Evolutionary conservation across 2,329 filamentous ascomycete species (phyloP).

Genomic region (Fusarium sambucinum): DNA sequence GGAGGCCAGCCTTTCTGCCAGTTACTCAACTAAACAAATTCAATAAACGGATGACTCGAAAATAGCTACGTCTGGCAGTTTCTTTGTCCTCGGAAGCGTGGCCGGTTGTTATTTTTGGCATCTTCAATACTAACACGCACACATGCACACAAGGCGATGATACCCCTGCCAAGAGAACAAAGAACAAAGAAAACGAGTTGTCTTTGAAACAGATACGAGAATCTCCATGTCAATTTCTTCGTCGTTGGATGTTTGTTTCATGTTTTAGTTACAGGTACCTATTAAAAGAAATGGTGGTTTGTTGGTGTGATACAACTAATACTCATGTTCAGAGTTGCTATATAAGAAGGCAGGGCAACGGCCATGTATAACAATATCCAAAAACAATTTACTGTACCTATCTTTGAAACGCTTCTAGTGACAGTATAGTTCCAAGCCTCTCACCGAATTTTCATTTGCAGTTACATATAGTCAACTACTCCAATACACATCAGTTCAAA

Average conservation of each 20-base stretch:
- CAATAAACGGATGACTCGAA: accelerated
- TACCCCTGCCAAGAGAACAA: slow-evolving; percentile 20
- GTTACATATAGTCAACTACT: neutral
- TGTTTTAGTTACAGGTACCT: neutral
- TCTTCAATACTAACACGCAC: neutral
- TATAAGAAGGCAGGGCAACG: neutral
- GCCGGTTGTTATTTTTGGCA: slow-evolving; percentile 11
- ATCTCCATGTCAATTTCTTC: too few relatives aligned
- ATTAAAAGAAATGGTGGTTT: slow-evolving; percentile 22
- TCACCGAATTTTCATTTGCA: accelerated
- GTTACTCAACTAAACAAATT: neutral
- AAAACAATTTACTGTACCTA: neutral
- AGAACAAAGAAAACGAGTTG: slow-evolving; percentile 24
- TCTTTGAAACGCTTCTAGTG: accelerated
- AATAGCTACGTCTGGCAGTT: accelerated
- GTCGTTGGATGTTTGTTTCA: neutral
- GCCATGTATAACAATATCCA: neutral
- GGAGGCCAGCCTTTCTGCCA: neutral
- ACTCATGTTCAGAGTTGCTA: neutral
- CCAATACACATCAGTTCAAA: neutral
- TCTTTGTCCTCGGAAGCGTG: slow-evolving; percentile 4
- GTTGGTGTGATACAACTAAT: neutral
- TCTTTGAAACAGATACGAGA: neutral
- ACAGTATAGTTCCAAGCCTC: neutral
- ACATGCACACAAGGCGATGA: neutral